Conservation (phyloP, 129 eudicot species). For the Centella asiatica region DNA sequence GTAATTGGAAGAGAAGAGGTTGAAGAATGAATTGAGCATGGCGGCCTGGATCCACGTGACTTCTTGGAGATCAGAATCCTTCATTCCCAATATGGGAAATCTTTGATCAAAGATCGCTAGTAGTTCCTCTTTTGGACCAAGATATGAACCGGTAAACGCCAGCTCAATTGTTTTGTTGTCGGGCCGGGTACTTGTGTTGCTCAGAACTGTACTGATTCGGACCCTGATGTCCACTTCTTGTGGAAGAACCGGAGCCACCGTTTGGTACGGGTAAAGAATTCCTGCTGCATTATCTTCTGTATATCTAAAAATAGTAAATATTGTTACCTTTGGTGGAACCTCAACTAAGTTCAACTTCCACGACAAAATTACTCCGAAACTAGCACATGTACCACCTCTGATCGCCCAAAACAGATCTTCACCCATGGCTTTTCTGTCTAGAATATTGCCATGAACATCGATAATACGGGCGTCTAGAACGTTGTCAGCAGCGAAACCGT, state of each 20-base stretch:
- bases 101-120: neutral
- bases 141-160: conserved; percentile 2
- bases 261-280: neutral
- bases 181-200: neutral
- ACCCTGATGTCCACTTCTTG: neutral
- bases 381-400: conserved; percentile 2
- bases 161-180: neutral
- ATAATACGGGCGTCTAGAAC: neutral
- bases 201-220: neutral
- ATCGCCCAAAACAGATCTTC: conserved; percentile 5
- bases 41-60: neutral
- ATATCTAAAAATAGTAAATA: neutral
- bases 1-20: neutral
- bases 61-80: conserved; percentile 2
- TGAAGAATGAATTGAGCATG: neutral
- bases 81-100: neutral
- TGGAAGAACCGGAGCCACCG: conserved; percentile 1
- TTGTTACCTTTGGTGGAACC: neutral
- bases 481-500: conserved; percentile 1
- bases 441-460: neutral
- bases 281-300: neutral
- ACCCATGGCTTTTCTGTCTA: neutral
- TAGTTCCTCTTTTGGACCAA: neutral
- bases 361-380: conserved; percentile 3
- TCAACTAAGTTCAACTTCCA: conserved; percentile 2